These are phyloP conservation scores for Suillus hirtellus DNA, from an alignment of 768 basidiomycete species.

Conservation along the genomic window DNA sequence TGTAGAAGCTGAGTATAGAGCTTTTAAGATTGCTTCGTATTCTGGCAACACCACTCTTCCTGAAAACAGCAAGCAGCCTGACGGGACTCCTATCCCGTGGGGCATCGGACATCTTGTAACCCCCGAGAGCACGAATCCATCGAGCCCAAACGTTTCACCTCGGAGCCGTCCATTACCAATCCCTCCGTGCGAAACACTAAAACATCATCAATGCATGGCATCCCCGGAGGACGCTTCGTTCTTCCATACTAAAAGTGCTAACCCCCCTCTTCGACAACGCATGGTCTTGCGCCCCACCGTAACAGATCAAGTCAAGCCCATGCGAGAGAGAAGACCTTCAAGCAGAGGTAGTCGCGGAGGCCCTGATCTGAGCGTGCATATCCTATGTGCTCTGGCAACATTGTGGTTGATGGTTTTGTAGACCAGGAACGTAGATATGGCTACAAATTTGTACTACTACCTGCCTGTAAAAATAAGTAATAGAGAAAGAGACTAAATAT, in stretches of 20 bases:
- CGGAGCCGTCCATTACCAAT: neutral
- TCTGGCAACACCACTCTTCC: slow-evolving; percentile 29
- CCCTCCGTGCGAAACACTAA: neutral
- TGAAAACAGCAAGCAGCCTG: slow-evolving; percentile 32
- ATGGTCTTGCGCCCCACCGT: neutral
- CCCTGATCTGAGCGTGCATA: neutral
- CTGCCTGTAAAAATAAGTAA: slow-evolving; percentile 2
- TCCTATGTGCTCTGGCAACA: slow-evolving; percentile 4
- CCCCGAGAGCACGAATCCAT: neutral
- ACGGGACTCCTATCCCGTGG: slow-evolving; percentile 39
- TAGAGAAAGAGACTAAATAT: slow-evolving; percentile 14
- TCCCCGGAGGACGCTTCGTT: neutral
- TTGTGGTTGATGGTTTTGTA: slow-evolving; percentile 5
- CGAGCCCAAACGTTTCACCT: neutral
- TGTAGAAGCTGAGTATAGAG: neutral
- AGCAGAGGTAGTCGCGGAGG: slow-evolving; percentile 8
- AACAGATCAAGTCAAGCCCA: neutral
- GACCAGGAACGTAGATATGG: neutral
- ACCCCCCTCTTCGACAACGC: neutral
- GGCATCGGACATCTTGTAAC: slow-evolving; percentile 29
- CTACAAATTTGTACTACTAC: slow-evolving; percentile 2
- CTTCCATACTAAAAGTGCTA: neutral
- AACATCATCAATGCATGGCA: neutral
- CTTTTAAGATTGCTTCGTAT: slow-evolving; percentile 34
- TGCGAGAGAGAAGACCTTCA: neutral